Conservation (phyloP, 2,329 filamentous ascomycete species). For the Bipolaris gigantea region DNA sequence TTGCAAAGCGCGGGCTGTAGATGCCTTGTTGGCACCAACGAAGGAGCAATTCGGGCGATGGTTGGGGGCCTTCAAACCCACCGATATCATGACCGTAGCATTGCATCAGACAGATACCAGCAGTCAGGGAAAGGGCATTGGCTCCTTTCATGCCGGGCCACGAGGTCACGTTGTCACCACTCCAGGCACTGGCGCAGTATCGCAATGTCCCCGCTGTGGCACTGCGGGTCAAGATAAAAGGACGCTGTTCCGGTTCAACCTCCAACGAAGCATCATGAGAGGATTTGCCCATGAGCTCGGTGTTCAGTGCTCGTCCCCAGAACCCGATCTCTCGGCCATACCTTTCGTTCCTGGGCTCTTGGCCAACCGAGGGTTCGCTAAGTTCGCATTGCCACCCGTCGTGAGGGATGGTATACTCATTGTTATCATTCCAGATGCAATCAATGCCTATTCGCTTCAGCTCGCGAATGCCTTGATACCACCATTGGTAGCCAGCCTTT, state of each 20-base stretch:
- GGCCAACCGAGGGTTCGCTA: slow-evolving; percentile 42
- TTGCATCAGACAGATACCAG: slow-evolving; percentile 68
- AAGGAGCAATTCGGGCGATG: slow-evolving; percentile 68
- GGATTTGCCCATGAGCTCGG: slow-evolving; percentile 70
- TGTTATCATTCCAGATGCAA: slow-evolving; percentile 80
- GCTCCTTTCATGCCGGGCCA: slow-evolving; percentile 74
- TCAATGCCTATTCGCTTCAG: slow-evolving; percentile 68
- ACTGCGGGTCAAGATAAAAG: slow-evolving; percentile 70
- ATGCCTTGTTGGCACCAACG: slow-evolving; percentile 74
- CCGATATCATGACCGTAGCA: slow-evolving; percentile 76
- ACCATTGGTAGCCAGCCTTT: slow-evolving; percentile 67
- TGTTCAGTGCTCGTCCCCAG: slow-evolving; percentile 71
- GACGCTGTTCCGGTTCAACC: slow-evolving; percentile 60
- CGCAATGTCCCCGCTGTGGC: slow-evolving; percentile 70
- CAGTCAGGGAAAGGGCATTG: slow-evolving; percentile 69
- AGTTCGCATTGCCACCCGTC: slow-evolving; percentile 68
- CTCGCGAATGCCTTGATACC: slow-evolving; percentile 67
- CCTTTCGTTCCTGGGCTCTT: slow-evolving; percentile 36
- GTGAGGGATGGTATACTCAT: slow-evolving; percentile 69
- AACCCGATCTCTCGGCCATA: slow-evolving; percentile 60
- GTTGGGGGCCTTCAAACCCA: slow-evolving; percentile 74
- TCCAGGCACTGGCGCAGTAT: slow-evolving; percentile 73
- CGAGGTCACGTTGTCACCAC: slow-evolving; percentile 73
- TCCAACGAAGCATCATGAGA: slow-evolving; percentile 69
- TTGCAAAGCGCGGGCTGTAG: slow-evolving; percentile 71